Evolutionary conservation across 2,329 filamentous ascomycete species (phyloP).

Genomic region (Elsinoe australis): DNA sequence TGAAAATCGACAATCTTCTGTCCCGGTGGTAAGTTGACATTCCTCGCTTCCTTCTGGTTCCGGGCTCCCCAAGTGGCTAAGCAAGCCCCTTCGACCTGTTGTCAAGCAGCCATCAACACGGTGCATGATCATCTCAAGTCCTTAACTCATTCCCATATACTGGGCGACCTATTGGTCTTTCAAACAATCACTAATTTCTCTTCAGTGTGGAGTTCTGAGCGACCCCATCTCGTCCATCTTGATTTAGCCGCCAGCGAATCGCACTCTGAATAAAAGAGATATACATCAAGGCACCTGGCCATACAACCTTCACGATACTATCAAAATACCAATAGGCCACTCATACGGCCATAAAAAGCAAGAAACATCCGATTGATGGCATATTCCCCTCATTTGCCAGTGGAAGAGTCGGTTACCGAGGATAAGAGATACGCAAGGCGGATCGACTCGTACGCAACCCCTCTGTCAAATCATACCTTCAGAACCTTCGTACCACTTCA

Average conservation of each 20-base stretch:
- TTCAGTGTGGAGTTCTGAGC: not conserved
- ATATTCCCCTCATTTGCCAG: slow-evolving; percentile 8
- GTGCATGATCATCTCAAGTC: slow-evolving; percentile 10
- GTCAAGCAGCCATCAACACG: slow-evolving; percentile 11
- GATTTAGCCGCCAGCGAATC: slow-evolving; percentile 9
- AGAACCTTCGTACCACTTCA: slow-evolving; percentile 9
- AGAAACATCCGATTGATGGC: slow-evolving; percentile 8
- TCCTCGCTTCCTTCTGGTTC: slow-evolving; percentile 15
- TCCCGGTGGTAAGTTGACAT: slow-evolving; percentile 13
- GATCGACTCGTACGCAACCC: slow-evolving; percentile 10
- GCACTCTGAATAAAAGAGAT: not conserved
- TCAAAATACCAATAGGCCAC: not conserved
- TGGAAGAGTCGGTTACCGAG: slow-evolving; percentile 17
- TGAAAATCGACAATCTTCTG: not conserved
- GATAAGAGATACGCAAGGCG: slow-evolving; percentile 9
- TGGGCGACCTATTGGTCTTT: not conserved
- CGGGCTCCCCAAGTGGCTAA: slow-evolving; percentile 9
- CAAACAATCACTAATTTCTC: slow-evolving; percentile 6
- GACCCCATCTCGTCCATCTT: not conserved
- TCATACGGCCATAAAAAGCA: slow-evolving; percentile 2
- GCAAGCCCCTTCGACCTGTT: slow-evolving; percentile 12
- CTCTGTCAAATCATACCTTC: slow-evolving; percentile 8
- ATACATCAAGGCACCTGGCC: not conserved
- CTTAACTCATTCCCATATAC: not conserved
- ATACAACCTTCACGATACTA: not conserved